Conservation (phyloP, 345 rosid species). For the Melaleuca quinquenervia region DNA sequence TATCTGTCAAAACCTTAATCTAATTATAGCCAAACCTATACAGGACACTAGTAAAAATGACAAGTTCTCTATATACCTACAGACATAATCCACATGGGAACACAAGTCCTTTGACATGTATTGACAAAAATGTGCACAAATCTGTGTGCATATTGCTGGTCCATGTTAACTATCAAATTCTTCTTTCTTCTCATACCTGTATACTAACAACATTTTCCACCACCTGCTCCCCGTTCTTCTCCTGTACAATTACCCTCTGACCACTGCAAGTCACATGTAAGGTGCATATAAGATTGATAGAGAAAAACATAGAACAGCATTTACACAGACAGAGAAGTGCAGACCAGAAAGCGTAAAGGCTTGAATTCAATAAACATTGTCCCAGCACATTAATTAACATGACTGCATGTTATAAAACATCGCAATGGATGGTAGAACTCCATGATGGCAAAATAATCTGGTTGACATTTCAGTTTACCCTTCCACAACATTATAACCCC, state of each 20-base stretch:
- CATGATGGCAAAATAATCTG: neutral
- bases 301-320: neutral
- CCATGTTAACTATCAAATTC: neutral
- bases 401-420: neutral
- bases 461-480: neutral
- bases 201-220: constrained; percentile 58
- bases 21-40: neutral
- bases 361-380: neutral
- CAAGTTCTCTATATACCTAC: neutral
- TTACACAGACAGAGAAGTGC: neutral
- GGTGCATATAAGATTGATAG: neutral
- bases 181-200: constrained; percentile 34
- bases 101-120: neutral
- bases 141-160: neutral
- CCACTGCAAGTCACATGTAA: constrained; percentile 36
- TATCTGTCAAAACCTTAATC: neutral
- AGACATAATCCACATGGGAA: neutral
- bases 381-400: neutral
- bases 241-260: constrained; percentile 72
- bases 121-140: neutral
- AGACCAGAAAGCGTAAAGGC: neutral
- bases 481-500: neutral
- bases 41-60: neutral
- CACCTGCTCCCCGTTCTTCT: constrained; percentile 33
- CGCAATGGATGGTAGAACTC: neutral